These are phyloP conservation scores for Eleusine coracana DNA, from an alignment of 176 grass and related monocot genomes.

Conservation along the genomic window DNA sequence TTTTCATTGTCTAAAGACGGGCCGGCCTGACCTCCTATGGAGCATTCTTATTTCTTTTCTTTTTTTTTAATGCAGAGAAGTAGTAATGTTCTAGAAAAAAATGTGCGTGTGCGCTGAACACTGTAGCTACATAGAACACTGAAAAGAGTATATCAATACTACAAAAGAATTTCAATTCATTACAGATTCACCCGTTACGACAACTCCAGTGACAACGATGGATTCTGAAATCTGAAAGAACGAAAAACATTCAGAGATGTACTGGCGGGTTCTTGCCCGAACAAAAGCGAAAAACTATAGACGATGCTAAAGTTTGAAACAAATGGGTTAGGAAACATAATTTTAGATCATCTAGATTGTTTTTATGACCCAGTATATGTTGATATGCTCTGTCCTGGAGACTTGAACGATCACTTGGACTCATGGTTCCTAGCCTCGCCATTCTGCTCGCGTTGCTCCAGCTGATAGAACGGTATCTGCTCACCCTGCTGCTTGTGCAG, in stretches of 20 bases:
- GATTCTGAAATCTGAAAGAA: slow-evolving; percentile 41
- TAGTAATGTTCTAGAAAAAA: not conserved
- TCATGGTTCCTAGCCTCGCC: slow-evolving; percentile 44
- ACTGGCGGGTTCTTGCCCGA: slow-evolving; percentile 30
- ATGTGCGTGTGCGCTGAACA: not conserved
- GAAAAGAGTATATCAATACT: not conserved
- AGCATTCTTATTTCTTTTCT: not conserved
- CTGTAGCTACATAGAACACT: not conserved
- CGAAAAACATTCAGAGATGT: slow-evolving; percentile 45
- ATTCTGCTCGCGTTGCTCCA: slow-evolving; percentile 66
- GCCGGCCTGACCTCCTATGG: too few relatives aligned
- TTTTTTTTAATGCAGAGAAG: not conserved
- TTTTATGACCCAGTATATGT: not conserved
- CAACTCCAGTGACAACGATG: slow-evolving; percentile 36
- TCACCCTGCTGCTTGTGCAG: slow-evolving; percentile 56
- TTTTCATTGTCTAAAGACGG: too few relatives aligned
- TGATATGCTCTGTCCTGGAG: not conserved
- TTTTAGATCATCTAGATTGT: slow-evolving; percentile 37
- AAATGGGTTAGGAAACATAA: slow-evolving; percentile 63
- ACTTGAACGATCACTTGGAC: slow-evolving; percentile 31
- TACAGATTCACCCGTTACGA: slow-evolving; percentile 25
- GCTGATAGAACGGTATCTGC: slow-evolving; percentile 72
- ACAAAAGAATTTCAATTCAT: slow-evolving; percentile 55
- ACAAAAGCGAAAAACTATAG: slow-evolving; percentile 41
- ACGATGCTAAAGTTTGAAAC: slow-evolving; percentile 44